phyloP scores from a whole-genome alignment of 2,329 filamentous ascomycete genomes.

The Blastomyces parvus region DNA sequence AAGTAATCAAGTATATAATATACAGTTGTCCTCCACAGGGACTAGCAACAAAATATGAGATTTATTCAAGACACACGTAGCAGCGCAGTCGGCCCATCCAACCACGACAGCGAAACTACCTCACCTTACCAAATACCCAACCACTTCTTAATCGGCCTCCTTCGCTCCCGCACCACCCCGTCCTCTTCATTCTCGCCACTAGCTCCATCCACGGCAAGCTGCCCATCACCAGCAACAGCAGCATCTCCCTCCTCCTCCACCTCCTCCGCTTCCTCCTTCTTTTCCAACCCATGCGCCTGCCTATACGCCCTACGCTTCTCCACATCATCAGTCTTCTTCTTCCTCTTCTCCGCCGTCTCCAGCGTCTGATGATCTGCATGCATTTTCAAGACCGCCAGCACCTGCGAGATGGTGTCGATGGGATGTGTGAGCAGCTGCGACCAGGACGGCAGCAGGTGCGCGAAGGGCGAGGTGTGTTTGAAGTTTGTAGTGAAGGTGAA shows the following conservation, averaged over 20 bases:
- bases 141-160: conserved; percentile 63
- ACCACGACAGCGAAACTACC: conserved; percentile 12
- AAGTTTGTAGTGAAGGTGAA: conserved; percentile 73
- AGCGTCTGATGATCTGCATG: conserved; percentile 63
- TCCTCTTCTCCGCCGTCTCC: conserved; percentile 61
- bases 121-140: conserved; percentile 62
- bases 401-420: conserved; percentile 53
- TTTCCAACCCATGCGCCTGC: conserved; percentile 72
- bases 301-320: conserved; percentile 78
- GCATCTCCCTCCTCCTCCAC: conserved; percentile 28
- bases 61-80: background rate
- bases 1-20: background rate
- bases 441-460: conserved; percentile 63
- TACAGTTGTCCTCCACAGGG: background rate
- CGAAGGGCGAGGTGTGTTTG: conserved; percentile 66
- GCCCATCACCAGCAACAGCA: conserved; percentile 20
- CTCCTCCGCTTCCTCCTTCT: conserved; percentile 29
- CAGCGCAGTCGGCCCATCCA: background rate
- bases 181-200: conserved; percentile 25
- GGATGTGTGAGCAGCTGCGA: conserved; percentile 63
- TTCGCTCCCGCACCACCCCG: conserved; percentile 36
- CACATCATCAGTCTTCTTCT: conserved; percentile 70
- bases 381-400: conserved; percentile 63
- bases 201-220: conserved; percentile 11
- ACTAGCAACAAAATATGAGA: background rate